Base-by-base conservation (phyloP, 441 rosid species). In the Mallotus repandus region DNA sequence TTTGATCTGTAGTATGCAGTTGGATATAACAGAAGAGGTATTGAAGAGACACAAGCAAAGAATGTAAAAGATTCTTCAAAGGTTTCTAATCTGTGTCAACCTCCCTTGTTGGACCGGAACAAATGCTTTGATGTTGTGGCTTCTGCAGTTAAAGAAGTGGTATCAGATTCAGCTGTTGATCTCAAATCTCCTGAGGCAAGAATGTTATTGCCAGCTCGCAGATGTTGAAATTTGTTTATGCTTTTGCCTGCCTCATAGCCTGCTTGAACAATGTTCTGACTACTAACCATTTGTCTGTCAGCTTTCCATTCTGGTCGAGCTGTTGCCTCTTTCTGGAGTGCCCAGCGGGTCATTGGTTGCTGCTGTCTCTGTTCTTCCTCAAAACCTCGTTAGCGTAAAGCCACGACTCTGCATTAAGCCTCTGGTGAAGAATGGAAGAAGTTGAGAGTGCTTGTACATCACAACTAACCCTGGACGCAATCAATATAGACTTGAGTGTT, bases 21-120 rank as follows among this genome's bases (percentile, higher is more conserved):
- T 83, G 98, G 86, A 21, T 95, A 88, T 78, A 89, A 85, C 72
- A 88, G 96, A 79, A 86, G 99, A 85, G 99, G 99, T 65, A 79
- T 84, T 63, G 93, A 89, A 78, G 91, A 91, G 78, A 81, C 80
- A 0, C 81, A 82, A 65, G 57, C 69, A 74, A 94, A 88, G 82
- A 68, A 41, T 45, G 50, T 81, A 29, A 85, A 86, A 68, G 84
- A 77, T 68, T 73, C 73, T 14, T 75, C 79, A 25, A 82, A 80
- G 69, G 84, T 78, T 80, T 72, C 84, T n/a, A 81, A 81, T 60
- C 69, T 64, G 48, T 78, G 77, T 71, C 70, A 64, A 48, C 77
- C 76, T 71, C 76, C 94, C 38, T 57, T 92, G 78, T 74, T 92
- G 84, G 89, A 92, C 79, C 91, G 96, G n/a, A 80, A 63, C 64